phyloP scores from a whole-genome alignment of 106 monocot genomes.

The Dendrobium officinale region DNA sequence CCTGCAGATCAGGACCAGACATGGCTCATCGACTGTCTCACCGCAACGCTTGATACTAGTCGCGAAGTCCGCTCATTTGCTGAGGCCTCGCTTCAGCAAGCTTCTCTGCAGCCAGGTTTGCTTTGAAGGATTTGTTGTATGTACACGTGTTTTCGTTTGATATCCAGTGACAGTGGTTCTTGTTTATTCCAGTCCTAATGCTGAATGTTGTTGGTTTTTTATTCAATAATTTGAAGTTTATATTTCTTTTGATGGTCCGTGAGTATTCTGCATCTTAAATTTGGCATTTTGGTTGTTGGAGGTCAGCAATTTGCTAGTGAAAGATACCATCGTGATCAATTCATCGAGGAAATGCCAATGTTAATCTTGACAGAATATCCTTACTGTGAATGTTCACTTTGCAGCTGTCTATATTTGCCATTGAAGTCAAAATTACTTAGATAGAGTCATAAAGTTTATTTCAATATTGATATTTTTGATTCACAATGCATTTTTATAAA shows the following conservation, averaged over 20 bases:
- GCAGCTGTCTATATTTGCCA: neutral
- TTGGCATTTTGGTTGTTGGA: too few relatives aligned
- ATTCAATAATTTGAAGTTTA: neutral
- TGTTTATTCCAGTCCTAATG: neutral
- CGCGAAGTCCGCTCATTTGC: slow-evolving; percentile 85
- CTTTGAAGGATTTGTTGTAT: neutral
- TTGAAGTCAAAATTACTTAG: neutral
- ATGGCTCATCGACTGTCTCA: slow-evolving; percentile 86
- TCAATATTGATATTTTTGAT: neutral
- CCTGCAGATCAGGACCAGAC: slow-evolving; percentile 69
- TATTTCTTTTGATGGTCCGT: neutral
- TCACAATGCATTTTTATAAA: neutral
- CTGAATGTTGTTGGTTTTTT: neutral
- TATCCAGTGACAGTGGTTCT: neutral
- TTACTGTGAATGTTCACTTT: neutral
- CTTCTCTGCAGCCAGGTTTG: slow-evolving; percentile 74
- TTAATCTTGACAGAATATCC: neutral
- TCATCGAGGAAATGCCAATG: neutral
- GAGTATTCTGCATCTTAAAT: too few relatives aligned
- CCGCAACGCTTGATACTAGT: slow-evolving; percentile 71
- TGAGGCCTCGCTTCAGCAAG: slow-evolving; percentile 84
- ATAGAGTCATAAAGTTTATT: neutral
- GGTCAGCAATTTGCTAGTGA: too few relatives aligned
- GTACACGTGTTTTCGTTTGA: neutral
- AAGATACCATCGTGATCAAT: neutral